A percentile compares a stretch with the other conserved stretches of the same genome.
These are phyloP conservation scores for Blastomyces emzantsi DNA, from an alignment of 2,329 filamentous ascomycete genomes.

Conservation along the genomic window DNA sequence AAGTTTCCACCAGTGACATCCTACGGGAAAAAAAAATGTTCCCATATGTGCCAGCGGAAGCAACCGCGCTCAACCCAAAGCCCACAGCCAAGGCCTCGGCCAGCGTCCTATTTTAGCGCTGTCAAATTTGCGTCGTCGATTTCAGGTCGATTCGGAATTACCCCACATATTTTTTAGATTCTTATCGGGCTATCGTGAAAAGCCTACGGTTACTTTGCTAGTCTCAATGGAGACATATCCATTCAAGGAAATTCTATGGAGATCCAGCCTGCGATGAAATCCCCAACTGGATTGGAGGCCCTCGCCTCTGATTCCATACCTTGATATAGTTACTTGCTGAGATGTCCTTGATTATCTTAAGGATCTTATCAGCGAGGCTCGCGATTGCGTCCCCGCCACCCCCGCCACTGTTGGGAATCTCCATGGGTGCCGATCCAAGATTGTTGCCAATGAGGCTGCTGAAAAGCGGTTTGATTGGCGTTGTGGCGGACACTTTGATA, in stretches of 20 bases:
- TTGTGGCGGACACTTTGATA: constrained; percentile 5
- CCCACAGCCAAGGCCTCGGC: no score
- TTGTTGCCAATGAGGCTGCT: background rate
- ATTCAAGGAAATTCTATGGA: background rate
- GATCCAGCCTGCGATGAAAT: background rate
- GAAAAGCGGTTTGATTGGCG: constrained; percentile 6
- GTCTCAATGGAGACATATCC: background rate
- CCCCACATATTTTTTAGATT: no score
- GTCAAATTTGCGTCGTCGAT: no score
- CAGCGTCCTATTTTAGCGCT: no score
- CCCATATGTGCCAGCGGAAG: no score
- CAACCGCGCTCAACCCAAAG: background rate
- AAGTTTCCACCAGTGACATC: no score
- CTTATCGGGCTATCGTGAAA: background rate
- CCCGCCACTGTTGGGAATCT: background rate
- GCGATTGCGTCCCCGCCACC: background rate
- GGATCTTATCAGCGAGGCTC: background rate
- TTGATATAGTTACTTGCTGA: background rate
- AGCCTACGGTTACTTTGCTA: background rate
- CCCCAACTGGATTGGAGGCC: background rate
- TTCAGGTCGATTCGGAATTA: no score
- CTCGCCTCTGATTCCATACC: background rate
- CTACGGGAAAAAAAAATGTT: no score
- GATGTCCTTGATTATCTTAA: background rate
- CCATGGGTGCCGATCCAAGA: background rate